A percentile compares a stretch with the other conserved stretches of the same genome.
Conservation (phyloP, 495 filamentous ascomycete genomes). For the Neurospora sp. region DNA sequence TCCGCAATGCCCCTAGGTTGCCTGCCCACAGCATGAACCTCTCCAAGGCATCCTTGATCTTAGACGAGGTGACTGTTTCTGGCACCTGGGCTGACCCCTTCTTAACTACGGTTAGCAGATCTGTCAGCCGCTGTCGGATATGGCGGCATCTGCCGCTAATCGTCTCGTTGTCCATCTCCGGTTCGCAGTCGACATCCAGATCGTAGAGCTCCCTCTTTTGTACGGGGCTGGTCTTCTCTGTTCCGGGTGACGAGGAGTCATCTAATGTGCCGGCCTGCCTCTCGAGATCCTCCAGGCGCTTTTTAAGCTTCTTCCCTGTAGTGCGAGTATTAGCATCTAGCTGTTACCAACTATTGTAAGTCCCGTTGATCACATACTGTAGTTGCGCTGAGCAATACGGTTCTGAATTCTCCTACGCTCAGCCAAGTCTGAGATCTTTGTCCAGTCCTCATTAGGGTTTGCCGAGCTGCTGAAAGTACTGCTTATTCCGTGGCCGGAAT, state of each 20-base stretch:
- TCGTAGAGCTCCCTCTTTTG: too few relatives aligned
- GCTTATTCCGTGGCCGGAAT: constrained; percentile 64
- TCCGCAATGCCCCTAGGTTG: constrained; percentile 5
- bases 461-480: constrained; percentile 95
- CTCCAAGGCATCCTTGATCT: constrained; percentile 4
- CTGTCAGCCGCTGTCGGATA: not conserved
- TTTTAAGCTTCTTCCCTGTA: constrained; percentile 97
- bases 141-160: not conserved
- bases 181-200: not conserved
- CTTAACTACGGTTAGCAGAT: not conserved
- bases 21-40: constrained; percentile 11
- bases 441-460: constrained; percentile 98
- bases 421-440: constrained; percentile 94
- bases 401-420: constrained; percentile 94
- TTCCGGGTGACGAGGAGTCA: constrained; percentile 42
- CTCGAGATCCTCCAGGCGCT: constrained; percentile 91
- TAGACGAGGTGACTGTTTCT: not conserved
- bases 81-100: not conserved
- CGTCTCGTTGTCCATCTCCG: not conserved
- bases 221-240: constrained; percentile 24
- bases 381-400: constrained; percentile 94
- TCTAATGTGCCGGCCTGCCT: constrained; percentile 79
- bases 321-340: constrained; percentile 3
- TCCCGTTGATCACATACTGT: constrained; percentile 56
- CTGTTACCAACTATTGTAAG: not conserved